Conservation (phyloP, 306 rosid species). For the Dalbergia cultrata region DNA sequence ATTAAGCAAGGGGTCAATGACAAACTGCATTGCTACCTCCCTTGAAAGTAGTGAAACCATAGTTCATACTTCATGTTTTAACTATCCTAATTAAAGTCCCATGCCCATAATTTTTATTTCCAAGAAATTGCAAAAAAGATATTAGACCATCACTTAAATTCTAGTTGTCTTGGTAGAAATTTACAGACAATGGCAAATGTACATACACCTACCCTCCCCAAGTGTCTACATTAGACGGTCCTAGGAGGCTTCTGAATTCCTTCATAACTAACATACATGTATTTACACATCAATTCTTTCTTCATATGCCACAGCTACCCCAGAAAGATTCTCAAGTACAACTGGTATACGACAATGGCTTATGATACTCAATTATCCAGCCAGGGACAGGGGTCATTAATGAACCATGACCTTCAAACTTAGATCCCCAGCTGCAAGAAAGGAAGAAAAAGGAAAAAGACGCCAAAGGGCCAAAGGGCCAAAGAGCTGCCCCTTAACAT, state of each 20-base stretch:
- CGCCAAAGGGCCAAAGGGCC: not conserved
- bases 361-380: slow-evolving; percentile 41
- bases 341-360: slow-evolving; percentile 44
- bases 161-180: not conserved
- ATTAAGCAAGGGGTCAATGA: not conserved
- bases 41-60: not conserved
- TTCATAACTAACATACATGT: slow-evolving; percentile 7
- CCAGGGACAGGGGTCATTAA: slow-evolving; percentile 48
- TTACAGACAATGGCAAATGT: not conserved
- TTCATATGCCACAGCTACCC: slow-evolving; percentile 22
- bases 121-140: not conserved
- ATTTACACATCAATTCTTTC: slow-evolving; percentile 12
- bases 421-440: slow-evolving; percentile 26
- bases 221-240: not conserved
- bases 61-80: not conserved
- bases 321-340: slow-evolving; percentile 45
- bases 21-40: not conserved
- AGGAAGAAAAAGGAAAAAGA: slow-evolving; percentile 36
- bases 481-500: slow-evolving; percentile 44
- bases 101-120: not conserved
- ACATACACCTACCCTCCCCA: slow-evolving; percentile 15
- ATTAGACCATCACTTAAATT: slow-evolving; percentile 19
- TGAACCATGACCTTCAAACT: slow-evolving; percentile 47
- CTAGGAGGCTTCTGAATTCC: slow-evolving; percentile 29
- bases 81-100: too few relatives aligned